Conservation (phyloP, 345 rosid genomes). For the Rhodamnia rubescens region DNA sequence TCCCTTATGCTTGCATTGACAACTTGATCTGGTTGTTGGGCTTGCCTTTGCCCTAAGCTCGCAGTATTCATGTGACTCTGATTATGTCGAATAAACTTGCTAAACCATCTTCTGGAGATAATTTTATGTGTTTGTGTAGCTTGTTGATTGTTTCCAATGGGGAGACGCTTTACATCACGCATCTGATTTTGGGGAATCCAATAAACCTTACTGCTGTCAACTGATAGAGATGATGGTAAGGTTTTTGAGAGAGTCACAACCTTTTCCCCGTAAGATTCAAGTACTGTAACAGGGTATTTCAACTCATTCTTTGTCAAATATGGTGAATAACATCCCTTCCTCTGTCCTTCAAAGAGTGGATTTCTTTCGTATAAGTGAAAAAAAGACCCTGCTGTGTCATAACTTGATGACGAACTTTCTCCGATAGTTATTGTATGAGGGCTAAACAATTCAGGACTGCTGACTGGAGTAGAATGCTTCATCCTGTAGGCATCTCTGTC, state of each 20-base stretch:
- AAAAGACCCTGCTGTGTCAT: slow-evolving; percentile 17
- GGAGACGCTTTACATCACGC: slow-evolving; percentile 6
- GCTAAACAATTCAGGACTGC: slow-evolving; percentile 48
- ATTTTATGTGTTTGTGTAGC: slow-evolving; percentile 5
- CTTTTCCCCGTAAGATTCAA: slow-evolving; percentile 8
- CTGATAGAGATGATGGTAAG: slow-evolving; percentile 2
- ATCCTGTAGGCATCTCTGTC: slow-evolving; percentile 14
- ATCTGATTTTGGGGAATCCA: slow-evolving; percentile 44
- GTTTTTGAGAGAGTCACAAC: slow-evolving; percentile 16
- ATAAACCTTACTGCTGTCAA: slow-evolving; percentile 10
- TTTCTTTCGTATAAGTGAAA: slow-evolving; percentile 36
- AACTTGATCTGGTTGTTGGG: slow-evolving; percentile 9
- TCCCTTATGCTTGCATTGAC: slow-evolving; percentile 23
- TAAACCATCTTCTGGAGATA: slow-evolving; percentile 28
- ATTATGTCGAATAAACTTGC: slow-evolving; percentile 44
- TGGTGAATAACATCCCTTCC: slow-evolving; percentile 9
- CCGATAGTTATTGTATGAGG: slow-evolving; percentile 20
- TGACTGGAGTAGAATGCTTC: slow-evolving; percentile 59
- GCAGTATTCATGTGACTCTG: slow-evolving; percentile 10
- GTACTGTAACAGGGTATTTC: slow-evolving; percentile 4
- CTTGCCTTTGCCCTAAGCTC: slow-evolving; percentile 13
- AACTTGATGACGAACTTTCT: slow-evolving; percentile 23
- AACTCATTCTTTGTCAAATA: slow-evolving; percentile 4
- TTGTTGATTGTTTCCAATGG: slow-evolving; percentile 4
- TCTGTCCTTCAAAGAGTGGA: slow-evolving; percentile 47